Base-by-base conservation (phyloP, 2,329 filamentous ascomycete species). In the Fusarium caatingaense region DNA sequence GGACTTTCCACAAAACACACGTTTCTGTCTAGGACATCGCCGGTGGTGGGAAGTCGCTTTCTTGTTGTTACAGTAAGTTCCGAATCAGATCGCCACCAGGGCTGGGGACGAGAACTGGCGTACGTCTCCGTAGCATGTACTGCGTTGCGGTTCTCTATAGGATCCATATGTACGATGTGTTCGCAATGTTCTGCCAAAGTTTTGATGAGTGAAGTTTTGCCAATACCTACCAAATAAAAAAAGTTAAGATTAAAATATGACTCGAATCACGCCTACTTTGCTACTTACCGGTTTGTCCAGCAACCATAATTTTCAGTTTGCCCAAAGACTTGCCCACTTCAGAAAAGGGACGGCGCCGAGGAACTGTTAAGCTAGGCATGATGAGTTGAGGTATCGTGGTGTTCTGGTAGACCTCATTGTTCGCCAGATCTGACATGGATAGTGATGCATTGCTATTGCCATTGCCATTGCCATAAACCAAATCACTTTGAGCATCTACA, bases 351-450 rank as follows among this genome's bases (percentile, higher is more conserved):
- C 94, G 87, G 51, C 96, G 89, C 65, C 89, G 92, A 6, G 96
- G 95, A 88, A 99, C 96, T 66, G 89, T 90, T 74, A 99, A 91
- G 76, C 94, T 97, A 8, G 96, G 96, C 96, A 99, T 99, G 64
- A 99, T 93, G n/a, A 99, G 86, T 79, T 98, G 94, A 25, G 92
- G 91, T 42, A 84, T 85, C 66, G 74, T 50, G 46, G 74, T 53
- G 47, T 64, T 46, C 51, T 74, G 60, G 23, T 75, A 56, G 46
- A 74, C 68, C 53, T 48, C 42, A 59, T 57, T 61, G 47, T 71
- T 58, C 34, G 51, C 51, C 60, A 66, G 58, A 56, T 71, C 44
- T 63, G 70, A 54, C 51, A 56, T 57, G 46, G 66, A 63, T 12
- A 70, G 44, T 27, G 64, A 56, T 21, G 49, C 46, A 50, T 72